Conservation (phyloP, 768 basidiomycete species). For the Leccinum broughii region DNA sequence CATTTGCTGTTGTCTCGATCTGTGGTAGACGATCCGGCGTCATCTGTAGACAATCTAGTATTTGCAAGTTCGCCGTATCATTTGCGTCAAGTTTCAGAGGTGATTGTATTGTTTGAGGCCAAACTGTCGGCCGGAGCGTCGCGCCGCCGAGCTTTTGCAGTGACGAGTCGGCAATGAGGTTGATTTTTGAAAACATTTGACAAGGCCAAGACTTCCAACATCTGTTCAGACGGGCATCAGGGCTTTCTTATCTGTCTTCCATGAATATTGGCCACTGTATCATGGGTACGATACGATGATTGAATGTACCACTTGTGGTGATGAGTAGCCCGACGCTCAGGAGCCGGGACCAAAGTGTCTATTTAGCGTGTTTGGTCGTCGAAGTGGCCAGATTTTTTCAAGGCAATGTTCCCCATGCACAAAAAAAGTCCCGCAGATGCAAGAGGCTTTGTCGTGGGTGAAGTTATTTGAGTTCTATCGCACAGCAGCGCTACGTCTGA, state of each 20-base stretch:
- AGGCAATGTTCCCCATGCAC: not conserved
- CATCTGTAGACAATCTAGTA: not conserved
- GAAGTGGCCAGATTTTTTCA: not conserved
- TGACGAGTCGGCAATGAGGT: not conserved
- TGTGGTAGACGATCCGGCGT: not conserved
- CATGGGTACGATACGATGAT: not conserved
- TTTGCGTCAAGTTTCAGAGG: not conserved
- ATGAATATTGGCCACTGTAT: not conserved
- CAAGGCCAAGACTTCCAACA: not conserved
- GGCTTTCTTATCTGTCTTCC: not conserved
- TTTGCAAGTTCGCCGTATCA: not conserved
- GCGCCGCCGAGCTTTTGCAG: not conserved
- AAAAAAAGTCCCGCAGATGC: not conserved
- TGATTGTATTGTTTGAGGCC: not conserved
- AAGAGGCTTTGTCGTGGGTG: not conserved
- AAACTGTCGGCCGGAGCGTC: not conserved
- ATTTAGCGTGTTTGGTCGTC: not conserved
- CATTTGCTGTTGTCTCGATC: not conserved
- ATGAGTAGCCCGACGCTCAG: not conserved
- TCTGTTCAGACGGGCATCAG: not conserved
- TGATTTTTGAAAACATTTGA: not conserved
- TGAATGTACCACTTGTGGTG: not conserved
- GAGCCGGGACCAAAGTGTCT: not conserved
- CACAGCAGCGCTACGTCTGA: not conserved
- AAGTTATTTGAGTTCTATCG: not conserved